phyloP scores from a whole-genome alignment of 2,329 filamentous ascomycete species.

The Magnaporthiopsis incrustans region DNA sequence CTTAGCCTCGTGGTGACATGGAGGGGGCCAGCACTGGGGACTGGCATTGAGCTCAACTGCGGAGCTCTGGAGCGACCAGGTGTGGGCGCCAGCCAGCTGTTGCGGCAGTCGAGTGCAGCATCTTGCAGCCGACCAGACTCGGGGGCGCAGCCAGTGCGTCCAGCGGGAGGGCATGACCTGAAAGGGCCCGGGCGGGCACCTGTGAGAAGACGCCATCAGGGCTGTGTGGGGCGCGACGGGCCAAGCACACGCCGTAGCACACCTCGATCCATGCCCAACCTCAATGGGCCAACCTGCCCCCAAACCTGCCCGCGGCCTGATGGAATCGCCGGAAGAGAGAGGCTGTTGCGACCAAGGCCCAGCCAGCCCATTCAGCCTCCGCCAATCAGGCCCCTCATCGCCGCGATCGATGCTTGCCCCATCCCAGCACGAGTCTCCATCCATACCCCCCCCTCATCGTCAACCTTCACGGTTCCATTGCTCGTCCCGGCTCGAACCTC shows the following conservation, averaged over 20 bases:
- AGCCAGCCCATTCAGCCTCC: not conserved
- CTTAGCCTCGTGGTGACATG: conserved; percentile 7
- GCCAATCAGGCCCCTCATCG: not conserved
- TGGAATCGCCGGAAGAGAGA: not conserved
- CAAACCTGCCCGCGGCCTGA: not conserved
- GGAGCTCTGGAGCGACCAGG: not conserved
- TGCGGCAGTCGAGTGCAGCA: not conserved
- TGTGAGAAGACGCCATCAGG: not conserved
- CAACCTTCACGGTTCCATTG: not conserved
- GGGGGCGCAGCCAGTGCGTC: not conserved
- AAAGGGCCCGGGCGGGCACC: not conserved
- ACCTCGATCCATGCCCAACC: not conserved
- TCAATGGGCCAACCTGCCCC: too few relatives aligned
- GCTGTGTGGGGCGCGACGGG: not conserved
- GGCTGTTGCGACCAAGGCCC: not conserved
- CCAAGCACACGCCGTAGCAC: not conserved
- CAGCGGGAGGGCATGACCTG: not conserved
- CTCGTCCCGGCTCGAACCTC: not conserved
- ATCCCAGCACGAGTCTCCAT: not conserved
- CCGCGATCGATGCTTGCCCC: not conserved
- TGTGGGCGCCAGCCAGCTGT: not conserved
- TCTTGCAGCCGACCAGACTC: not conserved
- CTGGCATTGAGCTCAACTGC: not conserved
- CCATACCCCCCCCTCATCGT: too few relatives aligned
- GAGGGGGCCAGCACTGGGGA: not conserved